Conservation (phyloP, 2,329 filamentous ascomycete genomes). For the Cladosporium sp. region DNA sequence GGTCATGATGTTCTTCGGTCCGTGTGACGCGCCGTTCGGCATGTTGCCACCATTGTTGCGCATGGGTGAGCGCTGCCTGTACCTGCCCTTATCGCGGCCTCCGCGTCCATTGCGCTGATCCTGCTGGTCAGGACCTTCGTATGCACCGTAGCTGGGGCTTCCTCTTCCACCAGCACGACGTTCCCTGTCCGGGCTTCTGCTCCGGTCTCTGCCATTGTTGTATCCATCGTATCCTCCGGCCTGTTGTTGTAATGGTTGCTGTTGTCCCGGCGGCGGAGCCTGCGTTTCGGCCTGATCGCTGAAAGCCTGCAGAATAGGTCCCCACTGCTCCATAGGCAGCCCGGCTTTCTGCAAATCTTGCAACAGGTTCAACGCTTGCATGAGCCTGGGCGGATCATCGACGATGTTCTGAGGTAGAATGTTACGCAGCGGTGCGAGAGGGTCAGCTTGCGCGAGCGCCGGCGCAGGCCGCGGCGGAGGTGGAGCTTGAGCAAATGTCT, state of each 20-base stretch:
- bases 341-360: slow-evolving; percentile 71
- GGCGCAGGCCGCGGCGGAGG: slow-evolving; percentile 33
- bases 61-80: slow-evolving; percentile 77
- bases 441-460: slow-evolving; percentile 18
- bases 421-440: slow-evolving; percentile 24
- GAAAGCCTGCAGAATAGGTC: slow-evolving; percentile 48
- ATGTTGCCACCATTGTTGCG: slow-evolving; percentile 47
- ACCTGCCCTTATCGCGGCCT: slow-evolving; percentile 46
- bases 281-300: slow-evolving; percentile 23
- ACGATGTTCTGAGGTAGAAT: slow-evolving; percentile 33
- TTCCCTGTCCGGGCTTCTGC: slow-evolving; percentile 60
- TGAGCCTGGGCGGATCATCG: slow-evolving; percentile 44
- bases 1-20: slow-evolving; percentile 71
- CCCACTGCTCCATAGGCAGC: slow-evolving; percentile 71
- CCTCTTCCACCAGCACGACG: slow-evolving; percentile 51
- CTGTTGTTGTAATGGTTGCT: slow-evolving; percentile 14
- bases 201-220: slow-evolving; percentile 53
- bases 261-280: slow-evolving; percentile 10
- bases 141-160: slow-evolving; percentile 67
- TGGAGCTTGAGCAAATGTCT: slow-evolving; percentile 39
- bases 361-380: slow-evolving; percentile 67
- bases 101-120: slow-evolving; percentile 15
- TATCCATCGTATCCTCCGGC: slow-evolving; percentile 16
- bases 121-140: slow-evolving; percentile 46
- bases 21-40: slow-evolving; percentile 28